A percentile compares a stretch with the other conserved stretches of the same genome.
Evolutionary conservation across 108 stramenopile genomes (phyloP).

Genomic region (Pseudonitzschia multiseries): DNA sequence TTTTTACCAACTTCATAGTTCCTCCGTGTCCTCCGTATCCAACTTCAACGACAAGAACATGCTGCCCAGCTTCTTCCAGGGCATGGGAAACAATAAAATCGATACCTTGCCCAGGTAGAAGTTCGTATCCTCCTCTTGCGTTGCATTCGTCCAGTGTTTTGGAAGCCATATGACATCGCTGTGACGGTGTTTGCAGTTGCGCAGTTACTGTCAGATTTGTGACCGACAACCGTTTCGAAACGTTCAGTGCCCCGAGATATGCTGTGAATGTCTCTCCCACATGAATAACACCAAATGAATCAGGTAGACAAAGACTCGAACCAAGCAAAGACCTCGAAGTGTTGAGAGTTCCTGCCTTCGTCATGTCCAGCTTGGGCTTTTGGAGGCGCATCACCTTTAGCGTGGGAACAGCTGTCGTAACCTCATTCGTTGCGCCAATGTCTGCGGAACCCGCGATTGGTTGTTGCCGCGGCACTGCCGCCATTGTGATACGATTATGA

Average conservation of each 20-base stretch:
- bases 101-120: constrained; percentile 51
- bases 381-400: constrained; percentile 88
- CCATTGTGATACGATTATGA: neutral
- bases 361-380: constrained; percentile 62
- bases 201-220: constrained; percentile 62
- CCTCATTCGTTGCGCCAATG: constrained; percentile 16
- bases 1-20: constrained; percentile 62
- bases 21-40: constrained; percentile 56
- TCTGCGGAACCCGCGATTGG: neutral
- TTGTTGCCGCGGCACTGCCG: neutral
- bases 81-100: constrained; percentile 78
- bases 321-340: constrained; percentile 34
- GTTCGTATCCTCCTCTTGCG: constrained; percentile 46
- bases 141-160: constrained; percentile 46
- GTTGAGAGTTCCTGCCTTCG: constrained; percentile 41
- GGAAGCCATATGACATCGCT: constrained; percentile 59
- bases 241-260: constrained; percentile 76
- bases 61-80: constrained; percentile 80
- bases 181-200: constrained; percentile 81
- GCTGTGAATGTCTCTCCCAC: constrained; percentile 84
- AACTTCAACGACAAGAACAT: constrained; percentile 84
- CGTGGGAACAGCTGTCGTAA: constrained; percentile 62
- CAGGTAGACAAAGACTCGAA: constrained; percentile 66
- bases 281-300: constrained; percentile 73
- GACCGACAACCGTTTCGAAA: constrained; percentile 47